These are phyloP conservation scores for Penicillium sp. DNA, from an alignment of 2,329 filamentous ascomycete genomes.

Conservation along the genomic window DNA sequence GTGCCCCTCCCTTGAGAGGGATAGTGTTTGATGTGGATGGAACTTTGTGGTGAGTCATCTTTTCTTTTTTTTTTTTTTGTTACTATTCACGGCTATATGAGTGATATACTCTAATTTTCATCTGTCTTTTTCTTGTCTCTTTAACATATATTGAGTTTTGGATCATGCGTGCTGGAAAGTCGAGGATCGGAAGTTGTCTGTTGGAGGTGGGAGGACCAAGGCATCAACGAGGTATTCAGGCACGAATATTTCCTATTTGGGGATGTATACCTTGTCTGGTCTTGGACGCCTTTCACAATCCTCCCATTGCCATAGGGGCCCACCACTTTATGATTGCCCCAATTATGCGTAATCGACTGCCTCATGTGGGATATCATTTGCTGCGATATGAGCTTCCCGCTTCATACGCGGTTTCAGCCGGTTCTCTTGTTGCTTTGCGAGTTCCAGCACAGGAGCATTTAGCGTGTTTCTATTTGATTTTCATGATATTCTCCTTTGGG, in stretches of 20 bases:
- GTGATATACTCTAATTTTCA: background rate
- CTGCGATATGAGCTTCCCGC: background rate
- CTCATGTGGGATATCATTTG: background rate
- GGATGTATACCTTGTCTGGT: background rate
- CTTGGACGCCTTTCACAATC: background rate
- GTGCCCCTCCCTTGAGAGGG: constrained; percentile 52
- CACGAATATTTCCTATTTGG: background rate
- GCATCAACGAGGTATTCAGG: background rate
- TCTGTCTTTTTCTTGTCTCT: background rate
- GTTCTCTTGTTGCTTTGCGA: background rate
- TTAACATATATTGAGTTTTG: background rate
- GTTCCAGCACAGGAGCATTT: background rate
- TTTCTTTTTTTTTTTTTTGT: background rate
- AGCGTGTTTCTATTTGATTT: background rate
- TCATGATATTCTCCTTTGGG: background rate
- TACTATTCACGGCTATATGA: background rate
- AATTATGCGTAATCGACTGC: too few relatives aligned
- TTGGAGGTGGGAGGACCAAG: background rate
- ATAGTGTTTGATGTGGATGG: constrained; percentile 93
- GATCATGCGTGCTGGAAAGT: background rate
- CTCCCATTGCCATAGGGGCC: too few relatives aligned
- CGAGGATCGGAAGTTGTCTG: background rate
- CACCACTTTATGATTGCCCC: background rate
- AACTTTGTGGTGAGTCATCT: constrained; percentile 71
- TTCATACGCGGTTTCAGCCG: background rate